Evolutionary conservation across 1,139 yeast species (phyloP).

Genomic region (Pneumocystis carinii): DNA sequence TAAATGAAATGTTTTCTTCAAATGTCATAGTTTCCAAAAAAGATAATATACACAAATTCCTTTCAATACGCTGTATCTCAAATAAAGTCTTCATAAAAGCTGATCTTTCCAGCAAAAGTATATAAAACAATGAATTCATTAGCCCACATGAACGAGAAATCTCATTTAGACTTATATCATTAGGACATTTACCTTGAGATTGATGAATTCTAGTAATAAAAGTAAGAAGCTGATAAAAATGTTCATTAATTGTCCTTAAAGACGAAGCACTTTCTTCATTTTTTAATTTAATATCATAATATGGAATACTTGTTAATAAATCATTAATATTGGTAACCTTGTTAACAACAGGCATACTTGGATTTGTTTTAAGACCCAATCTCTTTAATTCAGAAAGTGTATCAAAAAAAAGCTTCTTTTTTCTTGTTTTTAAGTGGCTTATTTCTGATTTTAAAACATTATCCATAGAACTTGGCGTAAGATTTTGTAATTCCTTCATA

Average conservation of each 20-base stretch:
- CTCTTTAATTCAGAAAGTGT: slow-evolving; percentile 56
- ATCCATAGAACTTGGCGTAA: slow-evolving; percentile 57
- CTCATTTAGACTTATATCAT: slow-evolving; percentile 64
- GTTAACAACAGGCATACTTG: slow-evolving; percentile 48
- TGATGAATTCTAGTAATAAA: slow-evolving; percentile 64
- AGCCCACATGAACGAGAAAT: slow-evolving; percentile 65
- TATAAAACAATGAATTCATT: slow-evolving; percentile 55
- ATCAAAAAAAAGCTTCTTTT: slow-evolving; percentile 61
- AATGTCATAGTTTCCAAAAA: slow-evolving; percentile 53
- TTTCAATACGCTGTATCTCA: not conserved
- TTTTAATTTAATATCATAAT: slow-evolving; percentile 33
- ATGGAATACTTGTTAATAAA: slow-evolving; percentile 39
- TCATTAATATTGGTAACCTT: slow-evolving; percentile 49
- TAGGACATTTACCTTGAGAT: slow-evolving; percentile 41
- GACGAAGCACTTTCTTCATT: slow-evolving; percentile 16
- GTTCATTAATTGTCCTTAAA: slow-evolving; percentile 30
- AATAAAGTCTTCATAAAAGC: slow-evolving; percentile 22
- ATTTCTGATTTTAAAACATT: slow-evolving; percentile 63
- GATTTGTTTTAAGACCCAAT: slow-evolving; percentile 57
- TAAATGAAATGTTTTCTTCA: slow-evolving; percentile 26
- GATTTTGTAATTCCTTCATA: slow-evolving; percentile 49
- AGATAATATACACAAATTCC: not conserved
- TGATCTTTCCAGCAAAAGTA: slow-evolving; percentile 22
- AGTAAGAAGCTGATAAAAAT: slow-evolving; percentile 60
- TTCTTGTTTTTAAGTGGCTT: slow-evolving; percentile 64